These are phyloP conservation scores for Hanseniaspora nectarophila DNA, from an alignment of 805 yeast genomes.

Conservation along the genomic window DNA sequence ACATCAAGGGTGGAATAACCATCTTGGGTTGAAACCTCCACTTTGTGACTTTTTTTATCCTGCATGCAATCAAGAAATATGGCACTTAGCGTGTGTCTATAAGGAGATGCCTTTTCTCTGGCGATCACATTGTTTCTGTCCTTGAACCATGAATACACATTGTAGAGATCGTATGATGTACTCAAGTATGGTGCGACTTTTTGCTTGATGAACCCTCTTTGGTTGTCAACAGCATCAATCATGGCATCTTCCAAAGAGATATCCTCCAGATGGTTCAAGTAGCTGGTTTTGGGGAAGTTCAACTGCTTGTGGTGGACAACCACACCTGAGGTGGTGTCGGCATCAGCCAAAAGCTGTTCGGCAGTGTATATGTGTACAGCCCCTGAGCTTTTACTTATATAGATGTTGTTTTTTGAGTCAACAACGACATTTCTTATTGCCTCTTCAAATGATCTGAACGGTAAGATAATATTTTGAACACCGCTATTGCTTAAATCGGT, in stretches of 20 bases:
- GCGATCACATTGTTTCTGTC: background rate
- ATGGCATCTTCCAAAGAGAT: background rate
- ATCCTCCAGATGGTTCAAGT: background rate
- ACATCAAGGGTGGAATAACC: background rate
- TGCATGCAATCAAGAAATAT: background rate
- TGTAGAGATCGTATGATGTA: background rate
- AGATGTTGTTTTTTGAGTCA: conserved; percentile 25
- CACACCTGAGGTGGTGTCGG: background rate
- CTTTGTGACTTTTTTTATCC: background rate
- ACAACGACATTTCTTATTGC: conserved; percentile 16
- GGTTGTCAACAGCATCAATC: background rate
- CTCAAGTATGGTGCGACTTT: background rate
- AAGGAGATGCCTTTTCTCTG: background rate
- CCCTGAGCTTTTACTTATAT: conserved; percentile 74
- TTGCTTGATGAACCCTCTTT: background rate
- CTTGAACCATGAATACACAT: background rate
- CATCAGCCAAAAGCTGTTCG: conserved; percentile 14
- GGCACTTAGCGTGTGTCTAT: background rate
- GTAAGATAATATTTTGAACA: conserved; percentile 33
- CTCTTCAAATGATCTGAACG: conserved; percentile 27
- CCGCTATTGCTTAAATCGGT: background rate
- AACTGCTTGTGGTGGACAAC: background rate
- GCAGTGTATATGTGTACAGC: conserved; percentile 51
- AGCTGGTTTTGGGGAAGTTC: background rate
- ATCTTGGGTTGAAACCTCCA: background rate